Conservation (phyloP, 352 stramenopile species). For the Globisporangium abappressorium region DNA sequence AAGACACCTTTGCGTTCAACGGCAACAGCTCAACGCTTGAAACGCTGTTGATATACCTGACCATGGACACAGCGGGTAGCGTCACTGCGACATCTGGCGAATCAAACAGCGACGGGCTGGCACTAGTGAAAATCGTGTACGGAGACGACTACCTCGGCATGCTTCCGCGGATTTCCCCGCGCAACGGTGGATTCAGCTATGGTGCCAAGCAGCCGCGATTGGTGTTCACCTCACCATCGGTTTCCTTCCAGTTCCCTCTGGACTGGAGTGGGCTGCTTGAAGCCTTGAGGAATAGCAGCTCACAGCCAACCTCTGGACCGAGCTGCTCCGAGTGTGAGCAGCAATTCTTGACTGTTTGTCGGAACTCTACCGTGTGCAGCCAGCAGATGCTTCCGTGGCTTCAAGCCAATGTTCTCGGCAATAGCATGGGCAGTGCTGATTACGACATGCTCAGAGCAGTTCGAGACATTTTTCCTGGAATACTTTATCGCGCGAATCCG, state of each 20-base stretch:
- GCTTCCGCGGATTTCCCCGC: background rate
- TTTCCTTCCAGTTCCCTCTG: background rate
- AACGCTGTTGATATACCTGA: conserved; percentile 8
- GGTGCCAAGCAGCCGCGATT: conserved; percentile 2
- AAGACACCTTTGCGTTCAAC: background rate
- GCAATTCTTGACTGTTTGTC: conserved; percentile 8
- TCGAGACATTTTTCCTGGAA: conserved; percentile 1
- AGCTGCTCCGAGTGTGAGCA: conserved; percentile 10
- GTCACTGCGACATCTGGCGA: background rate
- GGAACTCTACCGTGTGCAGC: background rate
- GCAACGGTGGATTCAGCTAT: background rate
- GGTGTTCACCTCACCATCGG: background rate
- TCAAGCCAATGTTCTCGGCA: background rate
- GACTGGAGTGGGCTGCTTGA: conserved; percentile 12
- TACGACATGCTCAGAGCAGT: background rate
- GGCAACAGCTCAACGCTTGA: conserved; percentile 8
- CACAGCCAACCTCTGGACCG: background rate
- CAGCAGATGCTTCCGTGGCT: conserved; percentile 5
- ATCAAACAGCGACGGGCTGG: background rate
- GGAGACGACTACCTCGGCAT: conserved; percentile 14
- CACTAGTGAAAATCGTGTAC: conserved; percentile 6
- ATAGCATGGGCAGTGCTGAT: background rate
- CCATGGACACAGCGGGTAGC: conserved; percentile 8
- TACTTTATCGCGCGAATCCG: background rate
- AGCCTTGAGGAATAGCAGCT: background rate